phyloP scores from a whole-genome alignment of 1,139 yeast genomes.

The Kodamaea derodonti region DNA sequence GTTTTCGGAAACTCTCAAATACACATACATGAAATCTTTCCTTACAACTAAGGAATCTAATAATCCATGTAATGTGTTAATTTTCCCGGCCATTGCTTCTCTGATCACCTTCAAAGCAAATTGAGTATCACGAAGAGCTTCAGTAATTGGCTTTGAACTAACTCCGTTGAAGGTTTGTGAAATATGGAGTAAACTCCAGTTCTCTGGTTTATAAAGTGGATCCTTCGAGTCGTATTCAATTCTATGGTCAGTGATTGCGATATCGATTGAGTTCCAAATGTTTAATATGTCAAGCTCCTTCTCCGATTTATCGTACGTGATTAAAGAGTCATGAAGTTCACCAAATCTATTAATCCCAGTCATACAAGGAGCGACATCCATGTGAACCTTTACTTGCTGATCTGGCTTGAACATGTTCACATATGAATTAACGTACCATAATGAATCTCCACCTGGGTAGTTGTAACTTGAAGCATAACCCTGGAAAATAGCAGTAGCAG shows the following conservation, averaged over 20 bases:
- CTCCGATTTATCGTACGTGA: constrained; percentile 79
- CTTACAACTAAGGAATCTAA: constrained; percentile 21
- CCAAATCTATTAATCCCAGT: constrained; percentile 80
- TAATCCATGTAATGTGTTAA: constrained; percentile 14
- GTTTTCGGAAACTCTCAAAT: constrained; percentile 21
- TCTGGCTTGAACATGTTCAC: constrained; percentile 18
- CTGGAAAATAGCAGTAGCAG: constrained; percentile 46
- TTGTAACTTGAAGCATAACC: constrained; percentile 66
- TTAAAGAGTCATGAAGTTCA: constrained; percentile 38
- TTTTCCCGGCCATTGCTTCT: constrained; percentile 18
- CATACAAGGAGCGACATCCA: constrained; percentile 84
- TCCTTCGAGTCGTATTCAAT: constrained; percentile 9
- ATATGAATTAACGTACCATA: constrained; percentile 48
- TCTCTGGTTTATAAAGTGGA: constrained; percentile 12
- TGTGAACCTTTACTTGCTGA: constrained; percentile 46
- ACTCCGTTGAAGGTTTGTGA: constrained; percentile 22
- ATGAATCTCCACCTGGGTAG: constrained; percentile 88
- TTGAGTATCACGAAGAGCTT: constrained; percentile 6
- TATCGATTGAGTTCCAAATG: constrained; percentile 56
- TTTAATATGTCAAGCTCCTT: constrained; percentile 28
- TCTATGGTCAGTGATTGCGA: constrained; percentile 48
- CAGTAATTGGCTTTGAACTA: constrained; percentile 11
- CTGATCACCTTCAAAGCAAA: constrained; percentile 13
- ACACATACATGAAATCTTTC: constrained; percentile 27
- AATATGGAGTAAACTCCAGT: constrained; percentile 26